Evolutionary conservation across 2,329 filamentous ascomycete genomes (phyloP).

Genomic region (Fusarium napiforme): DNA sequence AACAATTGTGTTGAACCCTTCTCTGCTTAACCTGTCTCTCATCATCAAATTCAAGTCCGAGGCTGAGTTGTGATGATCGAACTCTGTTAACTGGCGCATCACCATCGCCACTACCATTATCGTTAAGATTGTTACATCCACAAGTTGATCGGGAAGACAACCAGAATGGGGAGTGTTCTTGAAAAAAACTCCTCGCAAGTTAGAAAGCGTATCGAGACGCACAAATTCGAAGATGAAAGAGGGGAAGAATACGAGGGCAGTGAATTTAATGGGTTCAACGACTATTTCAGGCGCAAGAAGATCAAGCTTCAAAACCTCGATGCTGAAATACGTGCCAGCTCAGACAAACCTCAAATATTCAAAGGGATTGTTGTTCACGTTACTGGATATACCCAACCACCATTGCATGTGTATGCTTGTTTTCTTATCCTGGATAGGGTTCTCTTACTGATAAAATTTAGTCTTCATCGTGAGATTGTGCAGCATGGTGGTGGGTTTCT

Average conservation of each 20-base stretch:
- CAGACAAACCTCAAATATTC: constrained; percentile 85
- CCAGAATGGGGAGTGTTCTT: constrained; percentile 67
- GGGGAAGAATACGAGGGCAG: constrained; percentile 93
- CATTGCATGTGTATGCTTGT: constrained; percentile 74
- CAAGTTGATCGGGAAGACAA: neutral
- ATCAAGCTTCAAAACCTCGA: constrained; percentile 97
- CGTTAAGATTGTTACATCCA: constrained; percentile 2
- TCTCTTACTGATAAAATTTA: constrained; percentile 41
- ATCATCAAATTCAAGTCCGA: neutral
- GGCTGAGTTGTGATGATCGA: constrained; percentile 1
- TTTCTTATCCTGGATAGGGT: neutral
- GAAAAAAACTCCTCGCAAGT: constrained; percentile 72
- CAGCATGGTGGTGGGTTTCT: constrained; percentile 93
- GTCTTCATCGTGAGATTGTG: constrained; percentile 85
- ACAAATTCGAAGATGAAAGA: constrained; percentile 81
- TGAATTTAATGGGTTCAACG: constrained; percentile 86
- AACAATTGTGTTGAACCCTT: neutral
- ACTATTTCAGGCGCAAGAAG: constrained; percentile 96
- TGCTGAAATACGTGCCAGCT: constrained; percentile 76
- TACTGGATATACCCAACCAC: constrained; percentile 95
- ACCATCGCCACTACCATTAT: constrained; percentile 7
- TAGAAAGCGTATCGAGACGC: constrained; percentile 69
- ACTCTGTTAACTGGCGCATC: neutral
- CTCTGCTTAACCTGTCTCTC: neutral
- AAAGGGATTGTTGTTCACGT: constrained; percentile 90